Conservation (phyloP, 1,284 basidiomycete species). For the Ceratobasidium sp. region DNA sequence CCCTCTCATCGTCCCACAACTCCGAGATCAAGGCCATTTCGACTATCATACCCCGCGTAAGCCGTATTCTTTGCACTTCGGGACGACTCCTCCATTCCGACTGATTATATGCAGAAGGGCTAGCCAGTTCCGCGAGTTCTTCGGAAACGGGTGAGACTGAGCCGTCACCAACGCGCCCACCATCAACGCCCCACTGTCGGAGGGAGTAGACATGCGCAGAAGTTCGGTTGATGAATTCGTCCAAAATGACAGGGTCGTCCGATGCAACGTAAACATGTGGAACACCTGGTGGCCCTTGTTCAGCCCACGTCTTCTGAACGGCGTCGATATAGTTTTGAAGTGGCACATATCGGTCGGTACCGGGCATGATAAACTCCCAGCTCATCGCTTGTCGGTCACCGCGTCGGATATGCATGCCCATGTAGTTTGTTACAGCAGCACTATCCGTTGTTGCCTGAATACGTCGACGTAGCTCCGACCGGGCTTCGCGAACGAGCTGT, state of each 20-base stretch:
- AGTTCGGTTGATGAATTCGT: conserved; percentile 63
- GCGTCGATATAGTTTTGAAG: conserved; percentile 65
- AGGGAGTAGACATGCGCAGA: conserved; percentile 55
- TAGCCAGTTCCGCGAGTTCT: conserved; percentile 62
- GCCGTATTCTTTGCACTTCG: conserved; percentile 61
- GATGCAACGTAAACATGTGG: conserved; percentile 70
- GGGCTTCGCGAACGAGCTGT: conserved; percentile 66
- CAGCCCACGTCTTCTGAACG: conserved; percentile 61
- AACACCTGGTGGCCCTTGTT: conserved; percentile 51
- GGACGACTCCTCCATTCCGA: conserved; percentile 64
- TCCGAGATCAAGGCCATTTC: conserved; percentile 75
- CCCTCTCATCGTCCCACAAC: conserved; percentile 63
- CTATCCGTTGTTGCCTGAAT: conserved; percentile 51
- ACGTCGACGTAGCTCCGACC: conserved; percentile 63
- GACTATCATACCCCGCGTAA: conserved; percentile 74
- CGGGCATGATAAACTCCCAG: conserved; percentile 60
- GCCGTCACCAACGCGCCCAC: conserved; percentile 66
- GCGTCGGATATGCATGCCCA: conserved; percentile 71
- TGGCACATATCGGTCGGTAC: conserved; percentile 63
- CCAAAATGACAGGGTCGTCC: conserved; percentile 66
- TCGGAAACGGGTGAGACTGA: conserved; percentile 60
- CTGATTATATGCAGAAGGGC: conserved; percentile 70
- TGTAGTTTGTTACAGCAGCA: conserved; percentile 58
- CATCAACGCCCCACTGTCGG: conserved; percentile 49
- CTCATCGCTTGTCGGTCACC: conserved; percentile 69